Evolutionary conservation across 2,329 filamentous ascomycete genomes (phyloP), one percentile per base, ranked within the genome.

Genomic region (Truncatella angustata): DNA sequence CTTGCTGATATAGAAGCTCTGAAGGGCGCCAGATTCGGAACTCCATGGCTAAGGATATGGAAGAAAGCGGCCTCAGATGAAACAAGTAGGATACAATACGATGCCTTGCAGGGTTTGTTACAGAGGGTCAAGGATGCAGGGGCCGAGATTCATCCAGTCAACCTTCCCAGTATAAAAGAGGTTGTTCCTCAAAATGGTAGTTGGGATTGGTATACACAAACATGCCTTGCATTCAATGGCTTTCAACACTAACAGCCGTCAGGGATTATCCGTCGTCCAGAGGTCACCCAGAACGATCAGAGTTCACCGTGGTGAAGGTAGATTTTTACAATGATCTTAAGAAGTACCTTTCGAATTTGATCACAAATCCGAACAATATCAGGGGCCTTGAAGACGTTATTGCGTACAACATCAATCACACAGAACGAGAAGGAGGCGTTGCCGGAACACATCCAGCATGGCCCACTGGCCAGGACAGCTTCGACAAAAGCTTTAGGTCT

Each of bases 251-350:
- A 10, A 6, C 16, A 46, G 32, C 12, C 20, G 11, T 24, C n/a
- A 46, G 43, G 43, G 43, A 46, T 24, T 46, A 14, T 18, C 12
- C 12, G 5, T 46, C 43, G 16, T 5, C 5, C 7, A 30, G 6
- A 5, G 43, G 43, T 7, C 26, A 46, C 26, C 43, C 43, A 46
- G 43, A 46, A 24, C 43, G 20, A 12, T 46, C 43, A 11, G 23
- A 46, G 20, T 32, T 30, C 43, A 46, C 43, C 16, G 23, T 46
- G 26, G 23, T 46, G 6, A 46, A 46, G 26, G 43, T 46, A 6
- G 43, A 46, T 21, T 46, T 46, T 24, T 46, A 30, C 43, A 46
- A 46, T 12, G 43, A 46, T 18, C 16, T 46, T 5, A 34, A 32
- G n/a, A 23, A 14, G 16, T 46, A 46, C 26, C 26, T 46, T 5